Conservation (phyloP, 2,329 filamentous ascomycete genomes). For the Ophiostoma australiae region DNA sequence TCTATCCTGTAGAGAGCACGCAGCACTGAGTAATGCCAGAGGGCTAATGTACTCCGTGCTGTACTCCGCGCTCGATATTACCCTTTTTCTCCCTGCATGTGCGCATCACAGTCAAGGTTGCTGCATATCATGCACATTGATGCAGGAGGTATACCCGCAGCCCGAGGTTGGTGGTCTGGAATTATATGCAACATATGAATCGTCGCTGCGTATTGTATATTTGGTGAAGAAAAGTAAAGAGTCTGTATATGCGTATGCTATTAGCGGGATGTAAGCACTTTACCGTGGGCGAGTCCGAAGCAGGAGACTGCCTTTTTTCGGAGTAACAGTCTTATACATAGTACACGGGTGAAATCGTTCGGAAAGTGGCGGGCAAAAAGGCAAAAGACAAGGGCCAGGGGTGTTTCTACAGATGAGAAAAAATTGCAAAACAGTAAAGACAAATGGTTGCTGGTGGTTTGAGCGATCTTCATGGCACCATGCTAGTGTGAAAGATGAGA, state of each 20-base stretch:
- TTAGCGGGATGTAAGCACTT: background rate
- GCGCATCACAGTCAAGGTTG: background rate
- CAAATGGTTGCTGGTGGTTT: background rate
- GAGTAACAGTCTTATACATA: background rate
- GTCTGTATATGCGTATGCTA: no score
- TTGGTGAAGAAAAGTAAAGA: background rate
- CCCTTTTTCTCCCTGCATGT: background rate
- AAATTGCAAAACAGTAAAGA: background rate
- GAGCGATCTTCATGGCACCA: background rate
- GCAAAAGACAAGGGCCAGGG: background rate
- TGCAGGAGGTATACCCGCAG: background rate
- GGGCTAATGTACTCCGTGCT: background rate
- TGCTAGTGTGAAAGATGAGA: background rate
- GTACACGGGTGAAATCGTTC: background rate
- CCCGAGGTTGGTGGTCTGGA: background rate
- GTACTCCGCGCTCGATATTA: constrained; percentile 6
- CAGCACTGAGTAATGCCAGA: background rate
- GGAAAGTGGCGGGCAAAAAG: background rate
- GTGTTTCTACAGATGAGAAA: background rate
- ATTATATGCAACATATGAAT: background rate
- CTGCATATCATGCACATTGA: constrained; percentile 1
- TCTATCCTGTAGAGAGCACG: background rate
- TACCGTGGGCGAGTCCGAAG: background rate
- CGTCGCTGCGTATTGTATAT: background rate
- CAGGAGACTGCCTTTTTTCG: background rate